Conservation (phyloP, 2,329 filamentous ascomycete genomes). For the Exophiala xenobiotica region DNA sequence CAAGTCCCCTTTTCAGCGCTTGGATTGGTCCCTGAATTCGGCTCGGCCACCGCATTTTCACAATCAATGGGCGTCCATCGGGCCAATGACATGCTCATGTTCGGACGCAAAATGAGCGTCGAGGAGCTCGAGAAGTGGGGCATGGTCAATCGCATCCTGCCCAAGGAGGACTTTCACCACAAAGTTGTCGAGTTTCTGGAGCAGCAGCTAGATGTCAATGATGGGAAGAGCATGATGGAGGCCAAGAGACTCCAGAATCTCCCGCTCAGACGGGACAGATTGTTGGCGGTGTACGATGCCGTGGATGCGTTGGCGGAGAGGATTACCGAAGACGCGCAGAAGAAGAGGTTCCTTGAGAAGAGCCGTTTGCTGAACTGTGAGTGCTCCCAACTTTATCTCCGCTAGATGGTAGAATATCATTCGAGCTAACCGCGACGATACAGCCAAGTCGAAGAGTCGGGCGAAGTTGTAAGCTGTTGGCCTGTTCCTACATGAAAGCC, state of each 20-base stretch:
- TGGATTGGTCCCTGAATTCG: conserved; percentile 51
- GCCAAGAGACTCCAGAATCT: conserved; percentile 52
- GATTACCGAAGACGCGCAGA: conserved; percentile 50
- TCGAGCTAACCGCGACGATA: not conserved
- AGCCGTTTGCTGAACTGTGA: conserved; percentile 16
- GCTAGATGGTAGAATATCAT: not conserved
- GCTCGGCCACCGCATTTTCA: conserved; percentile 47
- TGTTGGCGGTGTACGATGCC: conserved; percentile 50
- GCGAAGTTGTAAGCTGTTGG: too few species aligned
- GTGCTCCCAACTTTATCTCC: not conserved
- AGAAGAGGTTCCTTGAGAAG: conserved; percentile 46
- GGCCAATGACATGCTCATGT: conserved; percentile 54
- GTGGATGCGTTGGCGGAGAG: conserved; percentile 50
- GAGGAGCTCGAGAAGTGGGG: conserved; percentile 47
- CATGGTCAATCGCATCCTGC: conserved; percentile 49
- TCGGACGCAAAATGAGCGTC: conserved; percentile 47
- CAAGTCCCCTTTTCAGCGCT: conserved; percentile 52
- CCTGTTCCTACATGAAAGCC: too few species aligned
- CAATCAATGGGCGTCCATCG: conserved; percentile 52
- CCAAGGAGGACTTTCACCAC: conserved; percentile 42
- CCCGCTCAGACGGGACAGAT: conserved; percentile 43
- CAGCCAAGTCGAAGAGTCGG: conserved; percentile 1
- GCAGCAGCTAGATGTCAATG: conserved; percentile 51
- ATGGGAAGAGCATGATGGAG: conserved; percentile 55
- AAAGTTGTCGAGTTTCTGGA: conserved; percentile 45